Conservation (phyloP, 208 protist genomes). For the Leishmania martiniquensis region DNA sequence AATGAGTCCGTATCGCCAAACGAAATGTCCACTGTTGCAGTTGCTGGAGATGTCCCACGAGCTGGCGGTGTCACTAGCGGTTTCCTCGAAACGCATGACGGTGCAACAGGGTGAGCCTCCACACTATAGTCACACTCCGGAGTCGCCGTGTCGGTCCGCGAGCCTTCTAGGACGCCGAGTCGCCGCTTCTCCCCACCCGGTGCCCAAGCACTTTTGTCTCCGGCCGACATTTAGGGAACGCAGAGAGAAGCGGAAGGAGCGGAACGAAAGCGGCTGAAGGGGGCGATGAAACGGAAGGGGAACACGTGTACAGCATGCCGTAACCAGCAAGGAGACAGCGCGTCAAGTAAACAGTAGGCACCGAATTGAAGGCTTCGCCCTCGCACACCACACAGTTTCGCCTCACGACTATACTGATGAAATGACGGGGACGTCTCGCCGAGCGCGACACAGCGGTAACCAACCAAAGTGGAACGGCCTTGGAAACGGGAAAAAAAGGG, state of each 20-base stretch:
- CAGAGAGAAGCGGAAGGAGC: neutral
- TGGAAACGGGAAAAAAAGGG: no score
- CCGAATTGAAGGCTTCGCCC: no score
- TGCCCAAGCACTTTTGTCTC: slow-evolving; percentile 4
- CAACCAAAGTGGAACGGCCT: no score
- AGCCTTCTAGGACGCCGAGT: neutral
- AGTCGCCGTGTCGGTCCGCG: neutral
- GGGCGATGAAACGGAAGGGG: neutral
- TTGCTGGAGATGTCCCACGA: neutral
- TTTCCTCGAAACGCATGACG: neutral
- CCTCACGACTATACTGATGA: no score
- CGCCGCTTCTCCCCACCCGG: neutral
- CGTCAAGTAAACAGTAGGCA: no score
- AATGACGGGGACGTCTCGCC: no score
- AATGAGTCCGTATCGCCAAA: neutral
- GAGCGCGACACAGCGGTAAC: no score
- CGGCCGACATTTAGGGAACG: neutral
- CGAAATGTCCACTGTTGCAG: neutral
- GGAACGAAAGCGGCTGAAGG: neutral
- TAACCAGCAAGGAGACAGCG: no score
- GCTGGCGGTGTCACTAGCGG: neutral
- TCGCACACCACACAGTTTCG: no score
- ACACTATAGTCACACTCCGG: neutral
- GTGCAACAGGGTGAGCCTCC: neutral
- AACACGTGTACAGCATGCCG: no score